Evolutionary conservation across 345 rosid genomes (phyloP).

Genomic region (Ceriops tagal): DNA sequence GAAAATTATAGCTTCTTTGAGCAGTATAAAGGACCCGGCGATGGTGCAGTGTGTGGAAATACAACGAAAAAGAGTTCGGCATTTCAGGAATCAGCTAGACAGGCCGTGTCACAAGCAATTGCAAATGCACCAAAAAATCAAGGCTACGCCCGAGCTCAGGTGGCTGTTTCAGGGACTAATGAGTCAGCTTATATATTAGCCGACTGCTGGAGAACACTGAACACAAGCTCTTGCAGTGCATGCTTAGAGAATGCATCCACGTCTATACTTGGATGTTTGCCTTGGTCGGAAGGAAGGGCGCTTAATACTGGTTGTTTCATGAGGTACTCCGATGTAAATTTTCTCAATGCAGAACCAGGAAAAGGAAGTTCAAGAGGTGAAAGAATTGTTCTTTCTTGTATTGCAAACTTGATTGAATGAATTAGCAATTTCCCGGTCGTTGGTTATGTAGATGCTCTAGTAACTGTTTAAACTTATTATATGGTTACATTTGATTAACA

Average conservation of each 20-base stretch:
- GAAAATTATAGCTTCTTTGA: constrained; percentile 77
- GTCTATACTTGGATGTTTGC: constrained; percentile 63
- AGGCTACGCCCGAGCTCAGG: constrained; percentile 48
- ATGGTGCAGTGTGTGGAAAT: constrained; percentile 63
- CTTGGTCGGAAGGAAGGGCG: constrained; percentile 83
- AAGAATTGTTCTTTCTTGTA: not conserved
- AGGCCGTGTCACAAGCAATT: constrained; percentile 43
- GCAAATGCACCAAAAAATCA: constrained; percentile 39
- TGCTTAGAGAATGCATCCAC: constrained; percentile 72
- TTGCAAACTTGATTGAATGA: not conserved
- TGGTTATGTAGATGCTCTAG: not conserved
- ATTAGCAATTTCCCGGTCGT: not conserved
- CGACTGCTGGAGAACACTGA: constrained; percentile 78
- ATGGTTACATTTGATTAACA: constrained; percentile 8
- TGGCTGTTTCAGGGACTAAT: constrained; percentile 35
- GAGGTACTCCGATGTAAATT: constrained; percentile 72
- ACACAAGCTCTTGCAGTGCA: constrained; percentile 50
- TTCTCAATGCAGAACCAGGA: constrained; percentile 54
- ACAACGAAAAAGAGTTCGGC: constrained; percentile 32
- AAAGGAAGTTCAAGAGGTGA: constrained; percentile 64
- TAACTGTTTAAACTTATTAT: not conserved
- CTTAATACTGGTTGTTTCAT: constrained; percentile 83
- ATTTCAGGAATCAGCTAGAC: constrained; percentile 46
- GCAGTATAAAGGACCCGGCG: constrained; percentile 59
- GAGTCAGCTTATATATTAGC: constrained; percentile 65